Percentiles rank a stretch among this genome's conserved stretches.
Evolutionary conservation across 2,329 filamentous ascomycete genomes (phyloP).

Genomic region (Xylaria digitata): DNA sequence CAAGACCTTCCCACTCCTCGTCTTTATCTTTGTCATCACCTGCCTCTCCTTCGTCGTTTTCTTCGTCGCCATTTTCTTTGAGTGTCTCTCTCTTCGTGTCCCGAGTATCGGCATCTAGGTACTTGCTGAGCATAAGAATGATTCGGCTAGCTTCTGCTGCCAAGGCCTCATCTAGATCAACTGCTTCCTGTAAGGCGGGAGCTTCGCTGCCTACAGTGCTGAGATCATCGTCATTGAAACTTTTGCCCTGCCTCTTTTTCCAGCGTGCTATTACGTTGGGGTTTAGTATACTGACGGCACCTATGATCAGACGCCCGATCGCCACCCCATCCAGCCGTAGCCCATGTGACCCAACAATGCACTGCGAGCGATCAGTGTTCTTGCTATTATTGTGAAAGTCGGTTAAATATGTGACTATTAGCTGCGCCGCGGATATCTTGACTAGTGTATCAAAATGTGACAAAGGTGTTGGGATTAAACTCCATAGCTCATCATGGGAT

Average conservation of each 20-base stretch:
- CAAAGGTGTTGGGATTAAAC: slow-evolving; percentile 73
- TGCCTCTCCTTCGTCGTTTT: slow-evolving; percentile 54
- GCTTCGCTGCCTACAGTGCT: slow-evolving; percentile 29
- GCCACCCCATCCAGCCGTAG: slow-evolving; percentile 73
- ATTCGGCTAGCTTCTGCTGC: slow-evolving; percentile 83
- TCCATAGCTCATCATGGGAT: slow-evolving; percentile 76
- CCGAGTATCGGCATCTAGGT: slow-evolving; percentile 69
- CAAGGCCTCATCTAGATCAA: slow-evolving; percentile 74
- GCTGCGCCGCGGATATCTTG: slow-evolving; percentile 78
- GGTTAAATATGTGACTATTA: slow-evolving; percentile 81
- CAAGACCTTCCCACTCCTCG: slow-evolving; percentile 53
- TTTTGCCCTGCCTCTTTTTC: slow-evolving; percentile 46
- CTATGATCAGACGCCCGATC: slow-evolving; percentile 67
- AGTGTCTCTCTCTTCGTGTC: slow-evolving; percentile 50
- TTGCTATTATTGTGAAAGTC: slow-evolving; percentile 77
- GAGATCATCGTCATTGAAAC: slow-evolving; percentile 20
- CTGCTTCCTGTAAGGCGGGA: slow-evolving; percentile 13
- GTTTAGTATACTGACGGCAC: slow-evolving; percentile 46
- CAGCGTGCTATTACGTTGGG: slow-evolving; percentile 55
- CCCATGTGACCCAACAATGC: slow-evolving; percentile 76
- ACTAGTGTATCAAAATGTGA: slow-evolving; percentile 78
- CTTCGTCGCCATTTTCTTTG: slow-evolving; percentile 59
- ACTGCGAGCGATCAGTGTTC: slow-evolving; percentile 63
- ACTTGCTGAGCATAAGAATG: slow-evolving; percentile 80
- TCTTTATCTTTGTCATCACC: slow-evolving; percentile 57